A percentile compares a stretch with the other conserved stretches of the same genome.
Conservation (phyloP, 2,329 filamentous ascomycete species). For the Rutstroemia sp. region DNA sequence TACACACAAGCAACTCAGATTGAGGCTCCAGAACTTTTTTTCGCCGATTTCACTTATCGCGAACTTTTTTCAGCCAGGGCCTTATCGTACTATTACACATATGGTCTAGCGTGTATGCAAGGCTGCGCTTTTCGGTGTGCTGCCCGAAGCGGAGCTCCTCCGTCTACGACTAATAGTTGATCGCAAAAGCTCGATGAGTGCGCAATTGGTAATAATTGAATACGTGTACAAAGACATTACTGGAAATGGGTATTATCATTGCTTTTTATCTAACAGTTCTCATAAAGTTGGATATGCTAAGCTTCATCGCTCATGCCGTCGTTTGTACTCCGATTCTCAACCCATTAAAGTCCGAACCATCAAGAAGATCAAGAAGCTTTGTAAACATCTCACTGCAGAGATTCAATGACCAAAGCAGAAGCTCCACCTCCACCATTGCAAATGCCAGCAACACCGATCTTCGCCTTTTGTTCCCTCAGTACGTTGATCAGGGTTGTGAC, state of each 20-base stretch:
- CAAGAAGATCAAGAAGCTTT: neutral
- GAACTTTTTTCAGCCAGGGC: constrained; percentile 7
- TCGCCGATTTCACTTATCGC: constrained; percentile 9
- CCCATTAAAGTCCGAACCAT: neutral
- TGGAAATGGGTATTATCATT: neutral
- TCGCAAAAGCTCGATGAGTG: too few species aligned
- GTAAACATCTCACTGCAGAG: constrained; percentile 22
- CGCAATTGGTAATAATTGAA: too few species aligned
- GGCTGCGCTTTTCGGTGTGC: neutral
- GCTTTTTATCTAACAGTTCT: neutral
- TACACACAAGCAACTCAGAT: constrained; percentile 8
- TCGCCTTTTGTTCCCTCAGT: constrained; percentile 81
- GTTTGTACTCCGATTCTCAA: constrained; percentile 3
- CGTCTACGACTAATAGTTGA: too few species aligned
- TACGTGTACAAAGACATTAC: neutral
- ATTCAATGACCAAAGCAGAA: constrained; percentile 85
- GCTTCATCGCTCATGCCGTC: neutral
- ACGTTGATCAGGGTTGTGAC: constrained; percentile 85
- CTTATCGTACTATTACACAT: neutral
- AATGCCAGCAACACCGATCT: constrained; percentile 89
- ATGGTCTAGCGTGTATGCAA: neutral
- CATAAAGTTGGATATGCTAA: too few species aligned
- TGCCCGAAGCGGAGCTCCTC: too few species aligned
- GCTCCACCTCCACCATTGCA: constrained; percentile 98
- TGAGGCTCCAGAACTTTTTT: constrained; percentile 9